Evolutionary conservation across 345 rosid species (phyloP), one percentile per base, ranked within the genome.

Genomic region (Arabis hirsuta): DNA sequence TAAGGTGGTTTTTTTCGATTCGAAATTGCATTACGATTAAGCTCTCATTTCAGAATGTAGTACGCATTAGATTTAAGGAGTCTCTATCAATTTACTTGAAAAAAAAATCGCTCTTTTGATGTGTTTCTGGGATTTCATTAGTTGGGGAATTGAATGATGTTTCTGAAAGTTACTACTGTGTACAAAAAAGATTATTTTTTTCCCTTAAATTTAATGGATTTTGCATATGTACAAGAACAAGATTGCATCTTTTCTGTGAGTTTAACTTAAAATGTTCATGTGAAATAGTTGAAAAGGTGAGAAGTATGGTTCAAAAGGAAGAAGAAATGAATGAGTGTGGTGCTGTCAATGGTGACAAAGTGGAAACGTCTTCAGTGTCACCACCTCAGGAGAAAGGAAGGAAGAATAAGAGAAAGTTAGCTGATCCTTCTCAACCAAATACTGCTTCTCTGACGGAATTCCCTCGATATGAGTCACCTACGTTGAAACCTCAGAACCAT

Each of bases 361-460:
- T 29, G 19, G 79, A 51, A 69, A 65, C 11, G 1, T 74, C 83
- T n/a, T 68, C 86, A 67, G 71, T 77, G 26, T 73, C 86, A 6
- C 81, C 86, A 6, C 81, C 84, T 11, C 96, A 89, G 80, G 97
- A 83, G 34, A 89, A 88, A 56, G 95, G 88, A 50, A 91, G 92
- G 55, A 77, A 92, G 73, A 94, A 94, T 75, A 94, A 94, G 86
- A 85, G 98, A 44, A 91, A 94, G 73, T 84, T 89, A 69, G 88
- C 92, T 55, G 98, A 94, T 82, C 84, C 89, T 3, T 92, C 92
- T 14, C 79, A 48, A 48, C 50, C 3, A 0, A 56, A 10, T 51
- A 13, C 47, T 42, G 34, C 61, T 55, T 73, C 81, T 12, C 56
- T 73, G 42, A 65, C 71, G 10, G 82, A 84, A 55, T 80, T 77